Evolutionary conservation across 768 basidiomycete species (phyloP).

Genomic region (Myochromella boudieri): DNA sequence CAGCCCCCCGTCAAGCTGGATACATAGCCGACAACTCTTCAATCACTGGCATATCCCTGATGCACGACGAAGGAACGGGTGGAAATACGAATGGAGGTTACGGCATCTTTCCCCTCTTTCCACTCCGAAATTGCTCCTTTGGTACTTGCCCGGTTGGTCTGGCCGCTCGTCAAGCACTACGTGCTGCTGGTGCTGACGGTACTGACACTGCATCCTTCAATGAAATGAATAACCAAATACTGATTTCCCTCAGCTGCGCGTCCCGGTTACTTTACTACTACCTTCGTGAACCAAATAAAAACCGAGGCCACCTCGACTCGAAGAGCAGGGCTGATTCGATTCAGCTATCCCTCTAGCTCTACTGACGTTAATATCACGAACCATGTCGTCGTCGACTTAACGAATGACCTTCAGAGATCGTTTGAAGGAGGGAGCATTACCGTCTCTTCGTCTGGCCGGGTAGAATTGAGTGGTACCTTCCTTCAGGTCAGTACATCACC

Average conservation of each 20-base stretch:
- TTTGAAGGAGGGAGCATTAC: slow-evolving; percentile 44
- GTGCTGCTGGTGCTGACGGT: slow-evolving; percentile 46
- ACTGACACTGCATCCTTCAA: neutral
- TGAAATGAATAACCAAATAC: neutral
- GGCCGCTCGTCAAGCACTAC: slow-evolving; percentile 35
- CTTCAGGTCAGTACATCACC: slow-evolving; percentile 33
- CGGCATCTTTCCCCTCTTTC: slow-evolving; percentile 52
- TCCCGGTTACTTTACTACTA: slow-evolving; percentile 51
- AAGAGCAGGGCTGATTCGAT: slow-evolving; percentile 57
- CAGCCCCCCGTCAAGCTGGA: slow-evolving; percentile 48
- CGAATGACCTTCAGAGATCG: slow-evolving; percentile 45
- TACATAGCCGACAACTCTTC: slow-evolving; percentile 46
- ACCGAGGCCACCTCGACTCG: slow-evolving; percentile 62
- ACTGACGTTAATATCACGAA: slow-evolving; percentile 32
- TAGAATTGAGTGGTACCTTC: slow-evolving; percentile 42
- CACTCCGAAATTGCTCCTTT: slow-evolving; percentile 40
- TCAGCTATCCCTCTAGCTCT: slow-evolving; percentile 46
- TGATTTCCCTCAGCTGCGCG: slow-evolving; percentile 31
- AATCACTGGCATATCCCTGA: slow-evolving; percentile 46
- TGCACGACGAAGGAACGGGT: slow-evolving; percentile 56
- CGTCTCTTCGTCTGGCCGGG: slow-evolving; percentile 31
- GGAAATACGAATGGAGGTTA: slow-evolving; percentile 51
- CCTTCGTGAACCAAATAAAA: slow-evolving; percentile 44
- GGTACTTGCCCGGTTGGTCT: slow-evolving; percentile 42
- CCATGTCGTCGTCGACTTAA: slow-evolving; percentile 48